Base-by-base conservation (phyloP, 1,139 yeast genomes). In the Sugiyamaella japonica region DNA sequence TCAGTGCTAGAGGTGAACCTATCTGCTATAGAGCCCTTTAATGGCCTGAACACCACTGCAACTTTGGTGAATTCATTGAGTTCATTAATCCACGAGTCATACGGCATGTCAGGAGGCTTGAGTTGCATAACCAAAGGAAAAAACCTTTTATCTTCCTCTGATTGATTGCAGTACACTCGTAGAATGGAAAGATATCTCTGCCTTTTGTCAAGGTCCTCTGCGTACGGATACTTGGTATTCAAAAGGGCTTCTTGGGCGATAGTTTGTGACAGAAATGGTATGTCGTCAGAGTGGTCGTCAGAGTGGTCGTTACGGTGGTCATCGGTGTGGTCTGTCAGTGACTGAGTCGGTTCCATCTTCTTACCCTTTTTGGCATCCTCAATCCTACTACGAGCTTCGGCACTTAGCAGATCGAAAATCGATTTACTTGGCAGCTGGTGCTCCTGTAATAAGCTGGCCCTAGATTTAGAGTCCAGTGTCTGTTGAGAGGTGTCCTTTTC, bases 31-130 rank as follows among this genome's bases (percentile, higher is more conserved):
- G 59, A 59, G 8, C 70, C 70, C 7, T 58, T 48, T 34, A 66
- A 55, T 1, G 70, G 67, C 34, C 63, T 57, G 53, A 68, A 68
- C 42, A 68, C 56, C 15, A 53, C 45, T 1, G 72, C 72, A 12
- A 66, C 67, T 43, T 59, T 58, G n/a, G 53, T 52, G 50, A 69
- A 69, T 53, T 68, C 72, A 8, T 52, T 41, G 15, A 63, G 54
- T 48, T 67, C 71, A 7, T 39, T 44, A 7, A 50, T 31, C 63
- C 66, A 63, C 12, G 51, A 55, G 9, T 56, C 58, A 12, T 56
- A 31, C 20, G 41, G 5, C 29, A 53, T 38, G 44, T 32, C 16
- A 10, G 20, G 1, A 2, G 45, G 44, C n/a, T 53, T 52, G 12
- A 42, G 43, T 10, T 51, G 37, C 39, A 23, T 28, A 20, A 51